Evolutionary conservation across 2,329 filamentous ascomycete species (phyloP), one percentile per base, ranked within the genome.

Genomic region (Penicillium sp.): DNA sequence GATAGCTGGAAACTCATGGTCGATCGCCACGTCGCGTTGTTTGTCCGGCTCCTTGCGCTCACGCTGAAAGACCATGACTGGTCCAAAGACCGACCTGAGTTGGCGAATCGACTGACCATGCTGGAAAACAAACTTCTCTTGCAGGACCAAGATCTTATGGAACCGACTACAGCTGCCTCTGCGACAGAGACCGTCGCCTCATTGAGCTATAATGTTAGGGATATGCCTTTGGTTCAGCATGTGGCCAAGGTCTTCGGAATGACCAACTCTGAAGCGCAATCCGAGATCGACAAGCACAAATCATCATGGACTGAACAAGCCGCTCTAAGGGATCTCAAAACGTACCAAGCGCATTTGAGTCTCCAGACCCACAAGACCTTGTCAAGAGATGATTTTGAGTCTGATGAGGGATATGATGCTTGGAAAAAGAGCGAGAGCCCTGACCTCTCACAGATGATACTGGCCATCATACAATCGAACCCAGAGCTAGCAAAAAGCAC

Each of bases 91-190:
- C 86, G 89, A 59, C 89, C 91, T 5, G 93, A 99, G 71, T 82
- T 99, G 54, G 87, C 91, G 71, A 85, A 82, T 60, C 86, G 91
- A 58, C 79, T 99, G 54, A 83, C 85, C 42, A 91, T 87, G 11
- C 82, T 99, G 65, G 94, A 99, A 75, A 95, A 88, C 71, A 97
- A 97, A 77, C 83, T 99, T 52, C 82, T 99, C 60, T 89, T 91
- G 48, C 94, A 97, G 72, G 93, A 97, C 67, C 91, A 96, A 73
- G 92, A 97, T 70, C 81, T 99, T 48, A 85, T 86, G 44, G 81
- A 87, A 83, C 62, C 81, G 66, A 62, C 77, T 82, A 81, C 86
- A 13, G 75, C 86, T 21, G 60, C 62, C 34, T 84, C 84, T 45
- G 89, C 88, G 8, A 82, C 94, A 59, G 93, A 97, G 72, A 89